Percentiles rank a stretch among this genome's conserved stretches.
Evolutionary conservation across 2,329 filamentous ascomycete species (phyloP).

Genomic region (Periconia digitata): DNA sequence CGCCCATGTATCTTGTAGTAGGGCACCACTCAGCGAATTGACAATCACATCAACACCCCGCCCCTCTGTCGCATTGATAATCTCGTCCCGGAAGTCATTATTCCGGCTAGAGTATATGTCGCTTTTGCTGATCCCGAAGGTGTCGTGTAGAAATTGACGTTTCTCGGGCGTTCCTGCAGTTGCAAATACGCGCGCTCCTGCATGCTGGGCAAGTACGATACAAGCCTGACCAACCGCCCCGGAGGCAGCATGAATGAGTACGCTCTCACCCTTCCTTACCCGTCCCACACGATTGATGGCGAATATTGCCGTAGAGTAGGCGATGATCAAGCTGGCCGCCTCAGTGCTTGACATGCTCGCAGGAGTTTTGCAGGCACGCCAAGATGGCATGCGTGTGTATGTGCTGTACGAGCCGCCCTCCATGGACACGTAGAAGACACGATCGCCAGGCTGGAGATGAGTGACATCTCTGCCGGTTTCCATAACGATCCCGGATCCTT

Average conservation of each 20-base stretch:
- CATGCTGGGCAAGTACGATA: slow-evolving; percentile 18
- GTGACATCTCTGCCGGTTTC: neutral
- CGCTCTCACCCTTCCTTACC: slow-evolving; percentile 30
- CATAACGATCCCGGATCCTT: neutral
- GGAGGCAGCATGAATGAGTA: slow-evolving; percentile 28
- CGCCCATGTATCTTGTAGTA: slow-evolving; percentile 25
- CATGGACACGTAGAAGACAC: neutral
- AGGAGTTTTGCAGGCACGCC: neutral
- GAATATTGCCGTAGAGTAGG: slow-evolving; percentile 18
- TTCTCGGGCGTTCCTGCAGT: slow-evolving; percentile 14
- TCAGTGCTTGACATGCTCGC: slow-evolving; percentile 5
- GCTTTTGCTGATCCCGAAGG: slow-evolving; percentile 25
- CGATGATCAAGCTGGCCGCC: slow-evolving; percentile 13
- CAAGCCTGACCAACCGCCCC: slow-evolving; percentile 26
- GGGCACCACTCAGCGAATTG: slow-evolving; percentile 31
- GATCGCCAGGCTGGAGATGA: neutral
- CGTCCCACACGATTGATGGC: slow-evolving; percentile 20
- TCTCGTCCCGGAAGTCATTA: slow-evolving; percentile 24
- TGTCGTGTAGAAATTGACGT: slow-evolving; percentile 1
- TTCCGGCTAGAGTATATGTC: slow-evolving; percentile 38
- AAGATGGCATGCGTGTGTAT: neutral
- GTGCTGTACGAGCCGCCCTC: neutral
- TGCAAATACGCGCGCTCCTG: slow-evolving; percentile 20
- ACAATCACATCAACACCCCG: slow-evolving; percentile 40
- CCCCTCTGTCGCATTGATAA: slow-evolving; percentile 24